Conservation (phyloP, 176 grass and related monocot species). For the Tillandsia leiboldiana region DNA sequence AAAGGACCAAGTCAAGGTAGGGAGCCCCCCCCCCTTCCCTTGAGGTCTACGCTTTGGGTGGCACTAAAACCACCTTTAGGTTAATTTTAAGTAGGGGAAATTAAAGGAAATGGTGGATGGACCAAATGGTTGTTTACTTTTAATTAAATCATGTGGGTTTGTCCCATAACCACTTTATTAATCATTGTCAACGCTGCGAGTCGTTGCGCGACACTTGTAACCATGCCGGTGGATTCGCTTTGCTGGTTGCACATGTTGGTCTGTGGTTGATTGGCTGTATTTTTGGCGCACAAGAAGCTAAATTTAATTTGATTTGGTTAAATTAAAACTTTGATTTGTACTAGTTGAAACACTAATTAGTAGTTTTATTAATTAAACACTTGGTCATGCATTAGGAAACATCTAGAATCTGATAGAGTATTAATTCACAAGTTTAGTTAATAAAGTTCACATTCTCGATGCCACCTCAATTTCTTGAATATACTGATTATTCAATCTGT, state of each 20-base stretch:
- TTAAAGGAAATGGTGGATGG: background rate
- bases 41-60: slow-evolving; percentile 27
- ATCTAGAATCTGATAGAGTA: too few species aligned
- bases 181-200: slow-evolving; percentile 19
- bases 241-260: slow-evolving; percentile 1
- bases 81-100: slow-evolving; percentile 15
- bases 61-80: slow-evolving; percentile 27
- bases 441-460: too few species aligned
- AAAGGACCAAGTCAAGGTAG: slow-evolving; percentile 21
- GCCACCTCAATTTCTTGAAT: too few species aligned
- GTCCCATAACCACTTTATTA: slow-evolving; percentile 16
- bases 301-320: too few species aligned
- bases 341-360: too few species aligned
- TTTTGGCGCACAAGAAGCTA: too few species aligned
- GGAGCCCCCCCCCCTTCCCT: slow-evolving; percentile 10
- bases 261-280: background rate
- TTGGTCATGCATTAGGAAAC: too few species aligned
- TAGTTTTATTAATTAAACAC: too few species aligned
- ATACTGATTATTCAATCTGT: too few species aligned
- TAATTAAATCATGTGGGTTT: slow-evolving; percentile 21
- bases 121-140: slow-evolving; percentile 18
- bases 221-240: slow-evolving; percentile 16
- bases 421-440: too few species aligned
- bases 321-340: too few species aligned
- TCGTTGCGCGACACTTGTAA: slow-evolving; percentile 17